Percentiles rank a stretch among this genome's conserved stretches.
These are phyloP conservation scores for Diaporthe caulivora DNA, from an alignment of 2,329 filamentous ascomycete species.

Conservation along the genomic window DNA sequence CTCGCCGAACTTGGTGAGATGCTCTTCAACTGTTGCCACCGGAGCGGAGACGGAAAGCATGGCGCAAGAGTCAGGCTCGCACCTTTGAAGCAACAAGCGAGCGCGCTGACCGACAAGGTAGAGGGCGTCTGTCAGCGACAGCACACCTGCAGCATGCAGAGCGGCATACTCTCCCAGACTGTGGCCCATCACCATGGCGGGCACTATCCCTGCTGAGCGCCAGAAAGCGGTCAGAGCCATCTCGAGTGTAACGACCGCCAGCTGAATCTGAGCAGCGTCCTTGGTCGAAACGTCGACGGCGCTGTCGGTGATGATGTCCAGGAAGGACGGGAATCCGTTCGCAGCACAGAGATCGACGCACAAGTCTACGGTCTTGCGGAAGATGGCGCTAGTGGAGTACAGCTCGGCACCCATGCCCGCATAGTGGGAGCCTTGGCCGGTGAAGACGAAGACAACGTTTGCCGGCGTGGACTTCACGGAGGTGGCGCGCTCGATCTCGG, in stretches of 20 bases:
- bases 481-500: conserved; percentile 50
- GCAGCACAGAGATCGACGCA: conserved; percentile 61
- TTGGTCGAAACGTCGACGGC: conserved; percentile 53
- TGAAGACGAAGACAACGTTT: conserved; percentile 60
- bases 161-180: conserved; percentile 79
- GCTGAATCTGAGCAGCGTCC: conserved; percentile 60
- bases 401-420: conserved; percentile 58
- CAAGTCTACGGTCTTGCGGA: conserved; percentile 62
- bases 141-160: conserved; percentile 73
- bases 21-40: conserved; percentile 62
- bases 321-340: conserved; percentile 63
- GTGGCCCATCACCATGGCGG: conserved; percentile 62
- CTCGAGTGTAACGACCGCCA: conserved; percentile 60
- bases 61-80: conserved; percentile 71
- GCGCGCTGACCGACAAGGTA: conserved; percentile 75
- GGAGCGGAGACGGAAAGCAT: conserved; percentile 58
- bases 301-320: conserved; percentile 57
- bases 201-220: conserved; percentile 60
- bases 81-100: conserved; percentile 69
- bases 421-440: conserved; percentile 62
- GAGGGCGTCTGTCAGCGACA: conserved; percentile 75
- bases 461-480: conserved; percentile 52
- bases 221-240: conserved; percentile 64
- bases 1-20: conserved; percentile 52
- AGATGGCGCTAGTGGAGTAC: conserved; percentile 54